A percentile compares a stretch with the other conserved stretches of the same genome.
phyloP scores from a whole-genome alignment of 352 stramenopile genomes.

The Globisporangium megalacanthum region DNA sequence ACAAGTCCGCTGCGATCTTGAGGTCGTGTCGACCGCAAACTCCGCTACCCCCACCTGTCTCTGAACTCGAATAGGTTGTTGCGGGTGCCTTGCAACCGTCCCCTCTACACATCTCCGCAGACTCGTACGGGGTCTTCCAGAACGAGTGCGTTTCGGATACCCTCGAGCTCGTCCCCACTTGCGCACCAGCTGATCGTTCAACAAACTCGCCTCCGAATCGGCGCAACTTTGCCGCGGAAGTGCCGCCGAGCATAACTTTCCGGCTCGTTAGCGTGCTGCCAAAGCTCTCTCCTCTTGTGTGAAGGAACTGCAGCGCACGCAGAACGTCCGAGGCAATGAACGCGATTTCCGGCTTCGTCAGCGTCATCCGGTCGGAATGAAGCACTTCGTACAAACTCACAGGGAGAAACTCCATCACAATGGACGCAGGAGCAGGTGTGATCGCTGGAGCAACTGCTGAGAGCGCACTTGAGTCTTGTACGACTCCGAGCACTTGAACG shows the following conservation, averaged over 20 bases:
- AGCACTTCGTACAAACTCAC: slow-evolving; percentile 53
- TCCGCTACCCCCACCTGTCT: no score
- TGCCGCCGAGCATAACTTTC: slow-evolving; percentile 51
- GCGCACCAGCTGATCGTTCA: background rate
- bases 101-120: background rate
- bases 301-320: slow-evolving; percentile 33
- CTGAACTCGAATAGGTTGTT: no score
- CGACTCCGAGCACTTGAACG: slow-evolving; percentile 38
- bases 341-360: slow-evolving; percentile 37
- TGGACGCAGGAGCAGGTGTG: slow-evolving; percentile 3
- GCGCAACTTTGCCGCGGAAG: slow-evolving; percentile 36
- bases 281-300: slow-evolving; percentile 28
- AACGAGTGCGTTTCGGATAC: slow-evolving; percentile 6
- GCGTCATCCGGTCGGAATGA: slow-evolving; percentile 31
- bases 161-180: background rate
- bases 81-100: background rate
- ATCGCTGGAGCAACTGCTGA: no score
- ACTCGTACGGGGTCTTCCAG: slow-evolving; percentile 11
- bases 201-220: slow-evolving; percentile 44
- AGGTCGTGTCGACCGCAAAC: no score
- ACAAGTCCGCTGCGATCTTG: no score
- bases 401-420: slow-evolving; percentile 40
- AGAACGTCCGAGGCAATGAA: slow-evolving; percentile 42
- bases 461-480: slow-evolving; percentile 7
- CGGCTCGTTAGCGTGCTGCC: slow-evolving; percentile 56